Percentiles rank a stretch among this genome's conserved stretches.
Conservation (phyloP, 202 grass and related monocot species). For the Carex arenaria region DNA sequence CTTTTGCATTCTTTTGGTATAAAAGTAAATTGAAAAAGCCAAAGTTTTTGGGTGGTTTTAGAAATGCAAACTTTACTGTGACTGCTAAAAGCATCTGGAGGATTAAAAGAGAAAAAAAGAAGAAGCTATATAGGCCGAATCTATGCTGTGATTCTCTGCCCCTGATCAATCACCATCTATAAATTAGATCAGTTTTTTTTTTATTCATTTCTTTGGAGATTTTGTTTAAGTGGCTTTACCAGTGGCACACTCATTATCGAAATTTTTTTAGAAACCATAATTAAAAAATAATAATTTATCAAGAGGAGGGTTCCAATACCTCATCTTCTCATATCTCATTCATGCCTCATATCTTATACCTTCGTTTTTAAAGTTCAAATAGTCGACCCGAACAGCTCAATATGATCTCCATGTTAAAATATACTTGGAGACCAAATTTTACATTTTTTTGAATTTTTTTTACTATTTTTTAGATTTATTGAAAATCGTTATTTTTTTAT, state of each 20-base stretch:
- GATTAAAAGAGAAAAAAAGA: not conserved
- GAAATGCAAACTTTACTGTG: not conserved
- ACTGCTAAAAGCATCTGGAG: constrained; percentile 2
- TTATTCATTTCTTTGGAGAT: not conserved
- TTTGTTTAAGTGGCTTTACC: not conserved
- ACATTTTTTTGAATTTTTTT: no score
- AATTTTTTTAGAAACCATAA: no score
- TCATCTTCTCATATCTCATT: no score
- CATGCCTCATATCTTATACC: no score
- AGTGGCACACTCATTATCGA: not conserved
- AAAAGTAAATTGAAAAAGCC: constrained; percentile 11
- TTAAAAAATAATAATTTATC: no score
- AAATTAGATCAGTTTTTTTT: not conserved
- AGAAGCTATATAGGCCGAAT: not conserved
- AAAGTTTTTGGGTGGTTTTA: constrained; percentile 13
- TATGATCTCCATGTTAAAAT: no score
- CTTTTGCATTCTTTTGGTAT: not conserved
- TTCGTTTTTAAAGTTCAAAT: no score
- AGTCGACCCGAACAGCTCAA: no score
- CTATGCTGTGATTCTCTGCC: not conserved
- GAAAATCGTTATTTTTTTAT: no score
- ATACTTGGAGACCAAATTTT: no score
- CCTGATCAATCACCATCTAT: not conserved
- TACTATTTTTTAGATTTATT: no score
- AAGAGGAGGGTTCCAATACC: no score